Base-by-base conservation (phyloP, 75 land plant species). In the Cunninghamia lanceolata region DNA sequence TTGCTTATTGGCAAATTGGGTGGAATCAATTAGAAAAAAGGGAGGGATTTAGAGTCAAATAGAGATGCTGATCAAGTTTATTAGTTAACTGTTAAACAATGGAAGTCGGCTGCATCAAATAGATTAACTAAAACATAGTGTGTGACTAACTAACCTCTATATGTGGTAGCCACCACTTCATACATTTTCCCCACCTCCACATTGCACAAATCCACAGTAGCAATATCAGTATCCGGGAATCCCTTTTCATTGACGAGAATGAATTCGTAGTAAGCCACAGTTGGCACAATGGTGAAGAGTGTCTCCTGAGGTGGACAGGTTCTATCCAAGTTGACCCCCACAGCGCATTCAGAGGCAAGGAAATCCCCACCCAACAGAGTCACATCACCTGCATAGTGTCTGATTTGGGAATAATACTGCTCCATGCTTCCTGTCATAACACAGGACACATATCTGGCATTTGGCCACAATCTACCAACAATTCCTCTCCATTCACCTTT, bases 191-290 rank as follows among this genome's bases (percentile, higher is more conserved):
- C 95, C 35, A 92, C 80, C 85, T 92, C 82, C 32, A 92, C 87
- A 28, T 89, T 87, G 32, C 87, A 47, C 47, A 93, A 45, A 54
- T 91, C 92, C 28, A 89, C 88, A 17, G 87, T 83, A 68, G 79
- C 87, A 50, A 90, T 73, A 54, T 76, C 71, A 28, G n/a, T 32
- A 25, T 38, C 43, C 40, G 68, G 16, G 16, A 13, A 47, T 73
- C 82, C 50, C 1, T 54, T 59, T 19, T 68, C 39, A 36, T 88
- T 83, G 75, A 91, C 85, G 4, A 88, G 90, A 25, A 92, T 74
- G 82, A 94, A 94, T 84, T 94, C 95, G 85, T 88, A 94, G 83
- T 91, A 94, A 39, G 92, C 93, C n/a, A 90, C 86, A 82, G 86
- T 84, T 10, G 95, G 94, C 11, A 92, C 85, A 45, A 94, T 66